Evolutionary conservation across 1,284 basidiomycete species (phyloP).

Genomic region (Trichosporon asahii): DNA sequence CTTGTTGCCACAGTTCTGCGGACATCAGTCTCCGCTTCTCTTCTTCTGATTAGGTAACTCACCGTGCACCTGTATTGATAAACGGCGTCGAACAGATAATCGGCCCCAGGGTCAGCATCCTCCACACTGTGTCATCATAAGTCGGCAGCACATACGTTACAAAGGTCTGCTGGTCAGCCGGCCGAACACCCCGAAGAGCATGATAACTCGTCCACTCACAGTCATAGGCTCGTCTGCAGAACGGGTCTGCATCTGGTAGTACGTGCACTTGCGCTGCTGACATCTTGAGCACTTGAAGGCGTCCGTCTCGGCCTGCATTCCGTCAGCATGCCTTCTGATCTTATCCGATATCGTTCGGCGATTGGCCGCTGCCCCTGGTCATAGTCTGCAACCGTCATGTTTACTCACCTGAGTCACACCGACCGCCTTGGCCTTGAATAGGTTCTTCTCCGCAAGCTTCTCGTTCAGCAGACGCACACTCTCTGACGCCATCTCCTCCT

Average conservation of each 20-base stretch:
- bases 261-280: conserved; percentile 85
- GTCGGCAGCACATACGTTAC: conserved; percentile 57
- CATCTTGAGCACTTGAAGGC: conserved; percentile 96
- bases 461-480: conserved; percentile 78
- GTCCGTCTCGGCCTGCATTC: conserved; percentile 77
- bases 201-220: conserved; percentile 55
- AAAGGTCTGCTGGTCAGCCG: conserved; percentile 55
- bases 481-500: conserved; percentile 91
- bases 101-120: conserved; percentile 19
- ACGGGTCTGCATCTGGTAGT: conserved; percentile 90
- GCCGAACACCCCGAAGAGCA: neutral
- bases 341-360: neutral
- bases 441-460: conserved; percentile 79
- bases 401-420: conserved; percentile 64
- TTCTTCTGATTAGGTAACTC: conserved; percentile 20
- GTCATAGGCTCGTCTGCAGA: conserved; percentile 98
- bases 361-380: neutral
- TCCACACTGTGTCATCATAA: neutral
- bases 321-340: neutral
- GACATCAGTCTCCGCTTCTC: neutral
- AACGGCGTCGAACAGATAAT: conserved; percentile 4
- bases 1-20: conserved; percentile 45
- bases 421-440: conserved; percentile 88
- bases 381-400: neutral
- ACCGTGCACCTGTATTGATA: conserved; percentile 34